Conservation (phyloP, 441 rosid species). For the Mallotus japonicus region DNA sequence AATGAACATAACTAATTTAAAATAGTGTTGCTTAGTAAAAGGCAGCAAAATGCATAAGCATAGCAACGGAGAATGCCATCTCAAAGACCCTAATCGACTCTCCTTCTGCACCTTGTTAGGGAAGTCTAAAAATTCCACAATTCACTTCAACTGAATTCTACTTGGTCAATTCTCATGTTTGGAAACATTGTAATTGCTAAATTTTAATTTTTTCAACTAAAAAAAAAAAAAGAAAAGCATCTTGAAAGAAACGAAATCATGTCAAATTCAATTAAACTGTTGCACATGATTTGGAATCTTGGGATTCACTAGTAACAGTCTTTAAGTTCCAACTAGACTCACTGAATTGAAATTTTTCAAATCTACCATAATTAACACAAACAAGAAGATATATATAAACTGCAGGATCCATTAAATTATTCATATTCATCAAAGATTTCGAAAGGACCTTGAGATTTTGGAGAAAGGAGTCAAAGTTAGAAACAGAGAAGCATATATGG, state of each 20-base stretch:
- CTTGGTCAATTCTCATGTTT: neutral
- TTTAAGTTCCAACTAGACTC: neutral
- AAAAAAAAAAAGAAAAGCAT: no score
- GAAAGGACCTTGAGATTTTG: slow-evolving; percentile 51
- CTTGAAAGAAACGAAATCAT: neutral
- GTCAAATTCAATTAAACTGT: neutral
- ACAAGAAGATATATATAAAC: neutral
- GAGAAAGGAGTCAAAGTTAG: slow-evolving; percentile 67
- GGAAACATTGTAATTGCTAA: neutral
- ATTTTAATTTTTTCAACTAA: no score
- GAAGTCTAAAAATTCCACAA: neutral
- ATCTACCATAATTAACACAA: no score
- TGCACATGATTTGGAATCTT: neutral
- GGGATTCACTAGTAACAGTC: neutral
- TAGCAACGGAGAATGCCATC: neutral
- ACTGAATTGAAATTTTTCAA: no score
- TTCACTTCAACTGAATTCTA: neutral
- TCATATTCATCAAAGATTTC: neutral
- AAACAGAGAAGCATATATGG: slow-evolving; percentile 74
- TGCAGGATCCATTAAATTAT: neutral
- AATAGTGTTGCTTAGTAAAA: neutral
- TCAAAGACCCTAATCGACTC: neutral
- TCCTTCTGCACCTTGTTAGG: no score
- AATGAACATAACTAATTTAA: neutral
- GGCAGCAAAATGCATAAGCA: neutral